Percentiles rank a stretch among this genome's conserved stretches.
These are phyloP conservation scores for Hanseniaspora occidentalis DNA, from an alignment of 805 yeast genomes.

Conservation along the genomic window DNA sequence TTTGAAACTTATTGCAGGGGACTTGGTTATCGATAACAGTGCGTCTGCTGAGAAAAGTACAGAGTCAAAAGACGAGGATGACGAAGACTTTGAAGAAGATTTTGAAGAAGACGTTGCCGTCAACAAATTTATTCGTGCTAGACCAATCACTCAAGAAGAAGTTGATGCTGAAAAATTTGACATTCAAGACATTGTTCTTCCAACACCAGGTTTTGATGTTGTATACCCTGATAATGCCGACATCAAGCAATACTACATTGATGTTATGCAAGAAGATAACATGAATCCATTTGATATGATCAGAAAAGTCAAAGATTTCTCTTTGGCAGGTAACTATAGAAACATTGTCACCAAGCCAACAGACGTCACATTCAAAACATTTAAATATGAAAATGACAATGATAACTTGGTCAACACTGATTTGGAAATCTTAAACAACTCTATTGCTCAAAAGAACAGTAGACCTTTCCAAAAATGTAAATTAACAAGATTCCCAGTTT, in stretches of 20 bases:
- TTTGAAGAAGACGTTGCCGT: constrained; percentile 62
- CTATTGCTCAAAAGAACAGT: constrained; percentile 21
- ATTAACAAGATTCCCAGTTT: constrained; percentile 20
- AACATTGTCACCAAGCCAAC: constrained; percentile 54
- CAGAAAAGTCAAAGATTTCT: constrained; percentile 76
- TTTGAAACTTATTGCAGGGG: constrained; percentile 61
- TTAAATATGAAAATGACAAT: constrained; percentile 48
- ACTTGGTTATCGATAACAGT: constrained; percentile 41
- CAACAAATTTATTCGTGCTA: constrained; percentile 49
- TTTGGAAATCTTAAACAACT: constrained; percentile 37
- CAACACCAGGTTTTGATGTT: constrained; percentile 96
- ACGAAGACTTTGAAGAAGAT: constrained; percentile 33
- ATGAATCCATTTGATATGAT: constrained; percentile 80
- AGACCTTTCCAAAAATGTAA: constrained; percentile 21
- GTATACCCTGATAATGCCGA: constrained; percentile 61
- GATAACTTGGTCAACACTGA: constrained; percentile 76
- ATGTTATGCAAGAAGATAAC: constrained; percentile 66
- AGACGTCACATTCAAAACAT: constrained; percentile 46
- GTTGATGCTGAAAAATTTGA: constrained; percentile 42
- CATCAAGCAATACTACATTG: constrained; percentile 49
- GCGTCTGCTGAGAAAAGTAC: constrained; percentile 8
- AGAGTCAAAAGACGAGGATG: constrained; percentile 16
- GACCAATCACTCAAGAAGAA: constrained; percentile 66
- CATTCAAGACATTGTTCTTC: constrained; percentile 77
- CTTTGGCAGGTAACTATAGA: constrained; percentile 86